Evolutionary conservation across 2,329 filamentous ascomycete species (phyloP).

Genomic region (Mariannaea sp.): DNA sequence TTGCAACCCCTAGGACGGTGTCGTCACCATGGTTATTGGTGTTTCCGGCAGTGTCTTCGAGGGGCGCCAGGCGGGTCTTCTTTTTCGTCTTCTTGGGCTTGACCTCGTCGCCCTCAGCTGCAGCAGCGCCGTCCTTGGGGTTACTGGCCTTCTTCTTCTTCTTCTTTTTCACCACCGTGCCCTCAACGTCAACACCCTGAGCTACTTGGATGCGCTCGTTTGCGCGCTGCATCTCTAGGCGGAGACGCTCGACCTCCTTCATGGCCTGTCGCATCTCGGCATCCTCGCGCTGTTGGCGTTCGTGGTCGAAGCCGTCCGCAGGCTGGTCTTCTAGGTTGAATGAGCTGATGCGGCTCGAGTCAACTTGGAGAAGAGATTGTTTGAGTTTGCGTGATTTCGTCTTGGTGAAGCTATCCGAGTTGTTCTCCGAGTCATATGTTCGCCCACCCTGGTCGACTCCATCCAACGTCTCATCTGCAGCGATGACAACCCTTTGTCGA

Average conservation of each 20-base stretch:
- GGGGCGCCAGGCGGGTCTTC: constrained; percentile 19
- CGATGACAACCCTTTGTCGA: constrained; percentile 68
- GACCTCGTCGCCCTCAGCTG: constrained; percentile 22
- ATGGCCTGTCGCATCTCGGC: constrained; percentile 87
- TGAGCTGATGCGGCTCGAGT: constrained; percentile 79
- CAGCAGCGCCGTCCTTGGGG: constrained; percentile 48
- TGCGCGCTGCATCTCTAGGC: constrained; percentile 86
- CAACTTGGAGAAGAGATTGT: constrained; percentile 75
- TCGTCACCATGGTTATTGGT: constrained; percentile 25
- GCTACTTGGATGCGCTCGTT: constrained; percentile 76
- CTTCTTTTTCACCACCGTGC: constrained; percentile 69
- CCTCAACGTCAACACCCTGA: constrained; percentile 68
- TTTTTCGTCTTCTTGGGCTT: constrained; percentile 42
- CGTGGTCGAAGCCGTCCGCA: constrained; percentile 57
- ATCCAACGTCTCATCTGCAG: constrained; percentile 74
- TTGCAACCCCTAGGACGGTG: constrained; percentile 17
- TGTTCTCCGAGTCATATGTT: constrained; percentile 60
- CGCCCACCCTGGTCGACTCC: constrained; percentile 53
- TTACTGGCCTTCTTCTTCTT: constrained; percentile 62
- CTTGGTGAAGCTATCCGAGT: constrained; percentile 55
- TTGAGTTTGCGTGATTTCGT: constrained; percentile 58
- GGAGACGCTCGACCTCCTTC: constrained; percentile 82
- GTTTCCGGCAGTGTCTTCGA: constrained; percentile 27
- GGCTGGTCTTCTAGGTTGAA: constrained; percentile 67
- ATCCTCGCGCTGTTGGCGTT: constrained; percentile 75